Evolutionary conservation across 805 yeast species (phyloP).

Genomic region (Candida ortonii): DNA sequence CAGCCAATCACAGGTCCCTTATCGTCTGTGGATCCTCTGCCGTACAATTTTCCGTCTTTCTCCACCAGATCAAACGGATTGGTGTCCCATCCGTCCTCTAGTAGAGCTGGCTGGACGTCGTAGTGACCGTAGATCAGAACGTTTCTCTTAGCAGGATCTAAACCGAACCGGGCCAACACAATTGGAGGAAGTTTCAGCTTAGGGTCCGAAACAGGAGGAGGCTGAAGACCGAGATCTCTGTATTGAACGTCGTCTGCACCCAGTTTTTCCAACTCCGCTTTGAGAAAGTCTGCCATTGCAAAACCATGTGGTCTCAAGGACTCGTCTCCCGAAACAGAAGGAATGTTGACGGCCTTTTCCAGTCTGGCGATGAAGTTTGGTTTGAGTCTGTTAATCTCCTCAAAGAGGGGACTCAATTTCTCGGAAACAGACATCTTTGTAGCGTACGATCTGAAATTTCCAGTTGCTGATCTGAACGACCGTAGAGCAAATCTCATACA

Average conservation of each 20-base stretch:
- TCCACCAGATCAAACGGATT: slow-evolving; percentile 83
- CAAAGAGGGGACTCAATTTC: slow-evolving; percentile 39
- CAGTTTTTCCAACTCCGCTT: slow-evolving; percentile 59
- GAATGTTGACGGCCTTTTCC: slow-evolving; percentile 84
- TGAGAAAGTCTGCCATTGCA: slow-evolving; percentile 83
- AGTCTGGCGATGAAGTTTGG: slow-evolving; percentile 72
- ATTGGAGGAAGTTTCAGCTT: slow-evolving; percentile 85
- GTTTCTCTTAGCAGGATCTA: slow-evolving; percentile 79
- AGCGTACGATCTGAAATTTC: not conserved
- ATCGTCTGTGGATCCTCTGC: slow-evolving; percentile 96
- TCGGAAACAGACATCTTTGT: slow-evolving; percentile 28
- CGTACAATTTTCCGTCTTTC: slow-evolving; percentile 68
- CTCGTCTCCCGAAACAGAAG: slow-evolving; percentile 93
- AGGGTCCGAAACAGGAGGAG: slow-evolving; percentile 76
- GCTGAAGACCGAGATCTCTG: slow-evolving; percentile 83
- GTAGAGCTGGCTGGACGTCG: slow-evolving; percentile 95
- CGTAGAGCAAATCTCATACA: not conserved
- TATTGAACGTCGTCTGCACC: slow-evolving; percentile 83
- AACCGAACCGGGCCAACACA: slow-evolving; percentile 85
- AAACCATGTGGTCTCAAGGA: slow-evolving; percentile 83
- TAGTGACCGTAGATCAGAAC: slow-evolving; percentile 94
- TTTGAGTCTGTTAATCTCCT: slow-evolving; percentile 70
- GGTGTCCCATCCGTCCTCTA: slow-evolving; percentile 92
- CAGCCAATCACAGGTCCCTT: slow-evolving; percentile 98
- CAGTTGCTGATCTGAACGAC: not conserved